phyloP scores from a whole-genome alignment of 208 protist species.

The Acanthamoeba lenticulata region DNA sequence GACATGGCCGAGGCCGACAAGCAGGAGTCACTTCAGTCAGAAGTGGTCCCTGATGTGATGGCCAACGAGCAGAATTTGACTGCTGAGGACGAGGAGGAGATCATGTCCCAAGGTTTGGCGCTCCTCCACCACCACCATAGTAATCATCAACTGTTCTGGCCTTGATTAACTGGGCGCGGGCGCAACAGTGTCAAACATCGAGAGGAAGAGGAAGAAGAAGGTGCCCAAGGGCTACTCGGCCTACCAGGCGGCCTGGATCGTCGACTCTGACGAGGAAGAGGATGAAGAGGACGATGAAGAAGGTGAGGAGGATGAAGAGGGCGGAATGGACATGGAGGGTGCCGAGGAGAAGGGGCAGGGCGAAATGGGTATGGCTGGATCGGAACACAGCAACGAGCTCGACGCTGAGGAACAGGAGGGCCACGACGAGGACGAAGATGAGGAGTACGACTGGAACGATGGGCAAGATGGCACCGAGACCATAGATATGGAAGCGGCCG shows the following conservation, averaged over 20 bases:
- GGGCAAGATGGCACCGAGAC: slow-evolving; percentile 37
- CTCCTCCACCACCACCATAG: too few relatives aligned
- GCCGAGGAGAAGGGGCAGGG: background rate
- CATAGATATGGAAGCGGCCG: slow-evolving; percentile 59
- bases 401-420: background rate
- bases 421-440: slow-evolving; percentile 68
- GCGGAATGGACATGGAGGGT: slow-evolving; percentile 57
- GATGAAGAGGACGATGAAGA: slow-evolving; percentile 72
- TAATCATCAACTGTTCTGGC: background rate
- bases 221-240: slow-evolving; percentile 83
- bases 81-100: slow-evolving; percentile 60
- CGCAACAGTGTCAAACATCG: background rate
- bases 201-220: slow-evolving; percentile 56
- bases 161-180: background rate
- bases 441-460: slow-evolving; percentile 43
- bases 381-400: background rate
- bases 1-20: slow-evolving; percentile 63
- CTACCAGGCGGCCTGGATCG: slow-evolving; percentile 87
- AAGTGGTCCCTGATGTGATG: slow-evolving; percentile 69
- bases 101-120: slow-evolving; percentile 57
- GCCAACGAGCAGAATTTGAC: slow-evolving; percentile 65
- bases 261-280: slow-evolving; percentile 77
- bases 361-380: background rate
- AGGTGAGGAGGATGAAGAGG: slow-evolving; percentile 69
- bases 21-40: slow-evolving; percentile 70